Percentiles rank a stretch among this genome's conserved stretches.
phyloP scores from a whole-genome alignment of 371 early-diverging fungal genomes.

The Mucor racemosus region DNA sequence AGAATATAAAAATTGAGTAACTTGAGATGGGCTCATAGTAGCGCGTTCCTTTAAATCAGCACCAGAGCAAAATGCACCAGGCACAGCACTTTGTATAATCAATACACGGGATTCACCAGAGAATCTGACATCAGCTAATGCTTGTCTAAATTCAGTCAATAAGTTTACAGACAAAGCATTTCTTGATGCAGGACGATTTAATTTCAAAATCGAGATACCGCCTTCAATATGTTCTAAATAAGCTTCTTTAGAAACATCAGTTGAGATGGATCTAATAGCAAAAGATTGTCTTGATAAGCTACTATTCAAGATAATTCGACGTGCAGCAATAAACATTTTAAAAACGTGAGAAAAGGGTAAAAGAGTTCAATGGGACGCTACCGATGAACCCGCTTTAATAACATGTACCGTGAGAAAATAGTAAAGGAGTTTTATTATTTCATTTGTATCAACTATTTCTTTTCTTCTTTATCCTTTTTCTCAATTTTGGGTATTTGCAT shows the following conservation, averaged over 20 bases:
- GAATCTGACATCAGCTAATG: conserved; percentile 71
- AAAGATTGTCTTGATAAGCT: not conserved
- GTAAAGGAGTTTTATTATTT: conserved; percentile 4
- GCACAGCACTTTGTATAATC: conserved; percentile 80
- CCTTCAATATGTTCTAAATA: conserved; percentile 66
- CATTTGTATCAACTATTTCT: not conserved
- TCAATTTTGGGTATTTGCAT: conserved; percentile 49
- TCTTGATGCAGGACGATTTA: conserved; percentile 87
- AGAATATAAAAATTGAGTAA: conserved; percentile 81
- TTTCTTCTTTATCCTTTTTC: conserved; percentile 10
- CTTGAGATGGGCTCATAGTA: conserved; percentile 83
- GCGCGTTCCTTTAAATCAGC: conserved; percentile 96
- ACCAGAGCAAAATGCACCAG: conserved; percentile 93
- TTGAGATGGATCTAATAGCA: conserved; percentile 15
- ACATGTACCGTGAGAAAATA: conserved; percentile 19
- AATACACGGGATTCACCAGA: conserved; percentile 81
- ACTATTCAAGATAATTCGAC: not conserved
- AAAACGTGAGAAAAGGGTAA: not conserved
- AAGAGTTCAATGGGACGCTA: not conserved
- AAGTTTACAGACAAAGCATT: conserved; percentile 90
- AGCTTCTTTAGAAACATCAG: conserved; percentile 52
- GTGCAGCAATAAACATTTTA: conserved; percentile 2
- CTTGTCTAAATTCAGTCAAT: conserved; percentile 72
- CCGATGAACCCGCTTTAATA: not conserved
- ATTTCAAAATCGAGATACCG: conserved; percentile 82